phyloP scores from a whole-genome alignment of 179 eudicot species.

The Dionaea muscipula region DNA sequence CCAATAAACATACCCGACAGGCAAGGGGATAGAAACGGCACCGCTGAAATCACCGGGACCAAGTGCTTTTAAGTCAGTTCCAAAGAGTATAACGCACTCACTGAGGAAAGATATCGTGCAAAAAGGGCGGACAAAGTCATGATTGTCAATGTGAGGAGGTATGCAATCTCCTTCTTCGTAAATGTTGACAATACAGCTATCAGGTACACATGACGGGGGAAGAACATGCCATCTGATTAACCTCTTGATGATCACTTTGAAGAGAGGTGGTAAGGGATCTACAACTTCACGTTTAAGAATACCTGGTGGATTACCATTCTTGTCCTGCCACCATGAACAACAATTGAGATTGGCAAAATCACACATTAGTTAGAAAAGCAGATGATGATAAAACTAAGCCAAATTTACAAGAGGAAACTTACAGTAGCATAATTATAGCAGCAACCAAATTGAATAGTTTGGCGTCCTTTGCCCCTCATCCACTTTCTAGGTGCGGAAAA shows the following conservation, averaged over 20 bases:
- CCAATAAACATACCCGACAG: slow-evolving; percentile 97
- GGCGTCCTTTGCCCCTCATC: slow-evolving; percentile 97
- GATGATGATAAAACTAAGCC: too few species aligned
- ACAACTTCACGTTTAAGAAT: slow-evolving; percentile 52
- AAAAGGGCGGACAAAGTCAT: slow-evolving; percentile 88
- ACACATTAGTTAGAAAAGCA: too few species aligned
- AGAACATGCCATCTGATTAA: slow-evolving; percentile 81
- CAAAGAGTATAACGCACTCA: slow-evolving; percentile 77
- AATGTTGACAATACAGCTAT: slow-evolving; percentile 82
- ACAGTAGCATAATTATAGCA: slow-evolving; percentile 85
- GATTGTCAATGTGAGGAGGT: slow-evolving; percentile 95
- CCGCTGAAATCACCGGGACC: slow-evolving; percentile 77
- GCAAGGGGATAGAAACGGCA: slow-evolving; percentile 51
- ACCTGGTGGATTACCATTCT: slow-evolving; percentile 75
- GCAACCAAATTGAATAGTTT: slow-evolving; percentile 92
- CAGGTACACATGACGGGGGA: slow-evolving; percentile 79
- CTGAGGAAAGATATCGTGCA: slow-evolving; percentile 90
- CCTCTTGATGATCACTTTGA: slow-evolving; percentile 71
- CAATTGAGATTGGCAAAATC: background rate
- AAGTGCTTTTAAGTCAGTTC: slow-evolving; percentile 50
- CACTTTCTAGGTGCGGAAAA: slow-evolving; percentile 78
- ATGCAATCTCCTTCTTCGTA: slow-evolving; percentile 93
- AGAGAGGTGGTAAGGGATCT: slow-evolving; percentile 71
- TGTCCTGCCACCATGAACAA: slow-evolving; percentile 48
- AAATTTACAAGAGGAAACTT: slow-evolving; percentile 15